Evolutionary conservation across 805 yeast genomes (phyloP).

Genomic region (Cyberlindnera mycetangii): DNA sequence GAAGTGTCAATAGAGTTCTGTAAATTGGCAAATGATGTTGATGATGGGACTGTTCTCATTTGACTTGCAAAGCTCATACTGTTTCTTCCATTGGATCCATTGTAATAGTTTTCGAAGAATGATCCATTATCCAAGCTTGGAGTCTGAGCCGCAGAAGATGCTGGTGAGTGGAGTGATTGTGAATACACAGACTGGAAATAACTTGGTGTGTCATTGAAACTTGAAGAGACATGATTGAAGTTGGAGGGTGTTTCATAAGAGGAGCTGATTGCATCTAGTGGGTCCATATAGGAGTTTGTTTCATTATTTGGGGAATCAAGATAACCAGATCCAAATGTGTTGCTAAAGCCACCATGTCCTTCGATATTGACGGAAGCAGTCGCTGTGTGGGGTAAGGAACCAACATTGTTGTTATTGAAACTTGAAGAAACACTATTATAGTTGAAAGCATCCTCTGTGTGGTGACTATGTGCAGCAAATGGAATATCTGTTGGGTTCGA

Average conservation of each 20-base stretch:
- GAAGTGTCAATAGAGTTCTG: slow-evolving; percentile 4
- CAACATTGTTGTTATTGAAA: slow-evolving; percentile 10
- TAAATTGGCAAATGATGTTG: slow-evolving; percentile 14
- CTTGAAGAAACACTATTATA: slow-evolving; percentile 13
- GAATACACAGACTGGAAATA: slow-evolving; percentile 21
- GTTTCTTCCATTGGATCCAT: slow-evolving; percentile 12
- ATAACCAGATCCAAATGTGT: slow-evolving; percentile 18
- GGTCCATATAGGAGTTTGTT: slow-evolving; percentile 26
- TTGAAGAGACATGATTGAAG: slow-evolving; percentile 16
- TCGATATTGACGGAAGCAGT: not conserved
- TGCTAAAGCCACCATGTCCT: slow-evolving; percentile 7
- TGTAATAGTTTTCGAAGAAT: slow-evolving; percentile 27
- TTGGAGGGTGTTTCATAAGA: slow-evolving; percentile 29
- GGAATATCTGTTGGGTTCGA: slow-evolving; percentile 6
- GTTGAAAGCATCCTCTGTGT: slow-evolving; percentile 5
- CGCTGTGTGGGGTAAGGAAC: not conserved
- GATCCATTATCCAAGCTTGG: slow-evolving; percentile 24
- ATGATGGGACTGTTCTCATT: slow-evolving; percentile 24
- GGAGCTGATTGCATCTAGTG: slow-evolving; percentile 25
- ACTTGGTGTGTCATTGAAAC: slow-evolving; percentile 19
- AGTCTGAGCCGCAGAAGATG: slow-evolving; percentile 25
- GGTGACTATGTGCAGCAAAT: slow-evolving; percentile 2
- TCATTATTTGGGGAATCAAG: slow-evolving; percentile 28
- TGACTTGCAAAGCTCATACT: slow-evolving; percentile 25
- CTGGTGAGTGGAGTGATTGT: slow-evolving; percentile 23